A percentile compares a stretch with the other conserved stretches of the same genome.
Evolutionary conservation across 2,329 filamentous ascomycete species (phyloP).

Genomic region (Alternaria infectoria): DNA sequence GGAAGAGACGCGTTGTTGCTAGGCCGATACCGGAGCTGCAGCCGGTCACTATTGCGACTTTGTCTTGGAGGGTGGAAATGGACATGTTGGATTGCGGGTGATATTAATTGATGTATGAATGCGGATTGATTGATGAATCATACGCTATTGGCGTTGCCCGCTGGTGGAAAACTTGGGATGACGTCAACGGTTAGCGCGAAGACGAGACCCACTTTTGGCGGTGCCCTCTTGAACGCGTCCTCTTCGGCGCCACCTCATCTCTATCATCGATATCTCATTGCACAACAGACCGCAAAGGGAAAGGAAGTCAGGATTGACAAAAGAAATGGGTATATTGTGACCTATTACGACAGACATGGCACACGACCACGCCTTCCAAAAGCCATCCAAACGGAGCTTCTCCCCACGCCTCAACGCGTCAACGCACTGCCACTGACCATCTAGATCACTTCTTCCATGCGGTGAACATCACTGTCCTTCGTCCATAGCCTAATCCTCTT

Average conservation of each 20-base stretch:
- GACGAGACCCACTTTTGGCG: neutral
- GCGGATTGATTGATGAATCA: neutral
- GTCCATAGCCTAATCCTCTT: conserved; percentile 51
- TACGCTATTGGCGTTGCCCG: neutral
- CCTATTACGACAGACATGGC: neutral
- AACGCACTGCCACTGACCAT: neutral
- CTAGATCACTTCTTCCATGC: conserved; percentile 21
- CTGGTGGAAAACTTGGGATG: conserved; percentile 12
- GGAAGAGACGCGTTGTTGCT: conserved; percentile 32
- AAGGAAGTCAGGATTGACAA: neutral
- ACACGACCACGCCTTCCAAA: neutral
- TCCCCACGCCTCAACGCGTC: neutral
- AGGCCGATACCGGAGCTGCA: conserved; percentile 42
- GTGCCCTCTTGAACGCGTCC: neutral
- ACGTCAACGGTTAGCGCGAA: conserved; percentile 17
- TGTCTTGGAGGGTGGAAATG: conserved; percentile 30
- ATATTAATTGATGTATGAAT: neutral
- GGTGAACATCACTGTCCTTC: conserved; percentile 29
- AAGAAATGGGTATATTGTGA: neutral
- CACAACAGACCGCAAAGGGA: no score
- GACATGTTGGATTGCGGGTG: conserved; percentile 12
- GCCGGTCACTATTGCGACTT: conserved; percentile 37
- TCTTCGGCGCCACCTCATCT: no score
- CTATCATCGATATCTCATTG: neutral
- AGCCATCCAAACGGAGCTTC: neutral